Percentiles rank a stretch among this genome's conserved stretches.
Evolutionary conservation across 306 rosid genomes (phyloP).

Genomic region (Glycyrrhiza uralensis): DNA sequence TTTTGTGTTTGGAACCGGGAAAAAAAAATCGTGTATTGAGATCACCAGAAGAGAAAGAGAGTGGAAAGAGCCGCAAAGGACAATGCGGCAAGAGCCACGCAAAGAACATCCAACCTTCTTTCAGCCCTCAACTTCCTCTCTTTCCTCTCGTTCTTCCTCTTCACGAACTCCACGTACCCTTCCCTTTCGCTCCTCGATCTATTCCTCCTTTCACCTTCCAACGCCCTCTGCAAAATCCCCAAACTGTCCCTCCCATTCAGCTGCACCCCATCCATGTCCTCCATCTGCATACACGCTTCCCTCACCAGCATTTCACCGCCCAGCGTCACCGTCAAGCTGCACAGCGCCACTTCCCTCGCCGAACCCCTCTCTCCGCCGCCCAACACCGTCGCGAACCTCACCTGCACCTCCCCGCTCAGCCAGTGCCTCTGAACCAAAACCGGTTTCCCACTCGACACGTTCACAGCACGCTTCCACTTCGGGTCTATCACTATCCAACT

Average conservation of each 20-base stretch:
- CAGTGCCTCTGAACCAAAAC: conserved; percentile 75
- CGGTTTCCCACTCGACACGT: conserved; percentile 60
- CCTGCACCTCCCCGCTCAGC: conserved; percentile 72
- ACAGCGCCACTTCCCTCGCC: conserved; percentile 46
- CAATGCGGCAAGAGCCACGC: conserved; percentile 40
- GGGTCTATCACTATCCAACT: conserved; percentile 83
- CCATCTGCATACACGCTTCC: conserved; percentile 66
- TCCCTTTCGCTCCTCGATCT: conserved; percentile 1
- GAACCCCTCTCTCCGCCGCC: conserved; percentile 51
- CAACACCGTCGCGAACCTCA: conserved; percentile 47
- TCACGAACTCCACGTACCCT: conserved; percentile 41
- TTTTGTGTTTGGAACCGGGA: not conserved
- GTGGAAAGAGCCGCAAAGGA: conserved; percentile 30
- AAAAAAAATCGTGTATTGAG: not conserved
- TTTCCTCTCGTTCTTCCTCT: conserved; percentile 42
- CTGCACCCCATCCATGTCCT: conserved; percentile 73
- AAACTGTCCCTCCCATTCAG: conserved; percentile 77
- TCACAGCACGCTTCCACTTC: conserved; percentile 49
- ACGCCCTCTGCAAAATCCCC: conserved; percentile 50
- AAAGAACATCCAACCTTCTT: conserved; percentile 61
- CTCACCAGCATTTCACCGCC: conserved; percentile 59
- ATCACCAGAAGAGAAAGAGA: conserved; percentile 30
- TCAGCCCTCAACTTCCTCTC: conserved; percentile 51
- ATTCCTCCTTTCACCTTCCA: conserved; percentile 57
- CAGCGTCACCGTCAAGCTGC: conserved; percentile 52